phyloP scores from a whole-genome alignment of 257 asterid species.

The Ligustrum vulgare region DNA sequence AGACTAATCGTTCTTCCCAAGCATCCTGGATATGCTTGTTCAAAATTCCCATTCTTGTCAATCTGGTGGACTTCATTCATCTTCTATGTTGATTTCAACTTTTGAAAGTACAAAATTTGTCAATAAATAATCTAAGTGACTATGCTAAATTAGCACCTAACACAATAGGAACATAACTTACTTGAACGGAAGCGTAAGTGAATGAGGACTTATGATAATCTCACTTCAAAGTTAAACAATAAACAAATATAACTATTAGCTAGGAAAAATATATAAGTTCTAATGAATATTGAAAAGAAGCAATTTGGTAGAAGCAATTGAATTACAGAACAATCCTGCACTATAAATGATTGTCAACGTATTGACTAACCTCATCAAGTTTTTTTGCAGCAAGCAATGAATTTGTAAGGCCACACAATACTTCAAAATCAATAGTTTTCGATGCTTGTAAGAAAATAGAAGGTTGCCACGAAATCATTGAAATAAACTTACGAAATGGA shows the following conservation, averaged over 20 bases:
- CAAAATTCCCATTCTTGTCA: conserved; percentile 39
- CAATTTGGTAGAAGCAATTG: conserved; percentile 18
- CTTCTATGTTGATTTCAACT: too few species aligned
- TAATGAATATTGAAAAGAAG: background rate
- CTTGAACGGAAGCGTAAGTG: too few species aligned
- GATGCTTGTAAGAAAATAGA: conserved; percentile 57
- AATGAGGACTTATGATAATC: too few species aligned
- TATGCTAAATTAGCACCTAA: too few species aligned
- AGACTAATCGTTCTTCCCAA: conserved; percentile 90
- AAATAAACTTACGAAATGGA: background rate
- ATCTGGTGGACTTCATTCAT: conserved; percentile 70
- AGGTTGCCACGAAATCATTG: background rate
- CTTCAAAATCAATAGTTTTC: conserved; percentile 61
- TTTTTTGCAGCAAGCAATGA: conserved; percentile 72
- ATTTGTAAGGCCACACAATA: conserved; percentile 84
- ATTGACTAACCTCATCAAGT: conserved; percentile 72
- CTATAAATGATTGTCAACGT: conserved; percentile 4
- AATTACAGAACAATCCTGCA: too few species aligned
- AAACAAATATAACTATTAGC: too few species aligned
- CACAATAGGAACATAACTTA: too few species aligned
- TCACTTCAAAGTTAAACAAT: too few species aligned
- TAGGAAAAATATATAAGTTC: background rate
- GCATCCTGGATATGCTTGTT: conserved; percentile 71
- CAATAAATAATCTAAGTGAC: too few species aligned
- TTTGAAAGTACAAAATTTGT: too few species aligned